These are phyloP conservation scores for Ilex aquifolium DNA, from an alignment of 257 asterid genomes.

Conservation along the genomic window DNA sequence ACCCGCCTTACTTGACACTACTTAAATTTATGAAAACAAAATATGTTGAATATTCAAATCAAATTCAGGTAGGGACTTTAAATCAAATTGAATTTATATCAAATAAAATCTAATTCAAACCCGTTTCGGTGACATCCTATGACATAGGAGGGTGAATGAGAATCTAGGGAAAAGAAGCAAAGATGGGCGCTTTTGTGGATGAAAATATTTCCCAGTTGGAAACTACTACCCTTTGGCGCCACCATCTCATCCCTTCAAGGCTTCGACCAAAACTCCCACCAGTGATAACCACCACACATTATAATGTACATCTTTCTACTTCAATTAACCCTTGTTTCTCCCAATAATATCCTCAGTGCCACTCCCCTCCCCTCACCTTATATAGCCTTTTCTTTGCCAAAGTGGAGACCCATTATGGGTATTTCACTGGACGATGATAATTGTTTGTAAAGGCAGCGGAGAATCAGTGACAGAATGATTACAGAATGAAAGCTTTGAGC, in stretches of 20 bases:
- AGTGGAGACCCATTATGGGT: conserved; percentile 21
- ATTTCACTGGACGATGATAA: conserved; percentile 14
- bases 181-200: conserved; percentile 43
- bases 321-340: conserved; percentile 7
- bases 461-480: conserved; percentile 5
- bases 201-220: conserved; percentile 34
- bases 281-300: conserved; percentile 49
- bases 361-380: neutral
- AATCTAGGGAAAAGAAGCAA: neutral
- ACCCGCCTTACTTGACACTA: too few species aligned
- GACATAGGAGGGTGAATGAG: too few species aligned
- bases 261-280: neutral
- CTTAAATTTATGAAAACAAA: too few species aligned
- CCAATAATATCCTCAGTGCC: conserved; percentile 17
- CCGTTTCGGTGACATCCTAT: too few species aligned
- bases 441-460: conserved; percentile 9
- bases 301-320: conserved; percentile 20
- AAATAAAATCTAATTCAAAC: too few species aligned
- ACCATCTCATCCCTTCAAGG: conserved; percentile 15
- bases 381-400: neutral
- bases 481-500: conserved; percentile 10
- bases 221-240: conserved; percentile 34
- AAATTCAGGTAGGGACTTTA: too few species aligned
- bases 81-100: too few species aligned
- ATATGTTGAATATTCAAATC: too few species aligned